These are phyloP conservation scores for Liriodendron chinense DNA, from an alignment of 164 flowering plant species.

Conservation along the genomic window DNA sequence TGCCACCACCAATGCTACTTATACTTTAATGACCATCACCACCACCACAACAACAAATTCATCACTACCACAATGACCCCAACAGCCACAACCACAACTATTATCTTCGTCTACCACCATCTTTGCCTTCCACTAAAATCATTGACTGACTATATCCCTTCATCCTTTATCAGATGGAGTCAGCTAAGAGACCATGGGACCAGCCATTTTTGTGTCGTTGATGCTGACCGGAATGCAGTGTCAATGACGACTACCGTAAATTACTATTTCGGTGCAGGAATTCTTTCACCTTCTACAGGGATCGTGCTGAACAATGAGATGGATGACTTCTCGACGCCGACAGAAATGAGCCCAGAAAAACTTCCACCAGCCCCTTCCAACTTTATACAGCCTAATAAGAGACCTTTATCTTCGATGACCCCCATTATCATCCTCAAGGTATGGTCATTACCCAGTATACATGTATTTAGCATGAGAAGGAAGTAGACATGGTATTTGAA, in stretches of 20 bases:
- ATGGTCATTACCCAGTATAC: not conserved
- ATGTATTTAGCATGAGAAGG: not conserved
- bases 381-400: slow-evolving; percentile 72
- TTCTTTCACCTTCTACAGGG: slow-evolving; percentile 85
- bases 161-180: slow-evolving; percentile 55
- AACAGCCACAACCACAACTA: too few species aligned
- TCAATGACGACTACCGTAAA: slow-evolving; percentile 90
- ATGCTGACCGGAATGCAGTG: slow-evolving; percentile 81
- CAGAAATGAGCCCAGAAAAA: slow-evolving; percentile 44
- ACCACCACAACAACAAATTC: not conserved
- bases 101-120: not conserved
- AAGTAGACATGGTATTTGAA: too few species aligned
- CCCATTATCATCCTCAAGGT: slow-evolving; percentile 84
- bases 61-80: too few species aligned
- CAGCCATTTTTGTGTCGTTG: slow-evolving; percentile 89
- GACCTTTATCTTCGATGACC: slow-evolving; percentile 94
- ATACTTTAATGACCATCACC: too few species aligned
- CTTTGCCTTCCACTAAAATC: not conserved
- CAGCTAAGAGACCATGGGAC: slow-evolving; percentile 90
- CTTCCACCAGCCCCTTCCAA: slow-evolving; percentile 93
- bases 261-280: slow-evolving; percentile 60
- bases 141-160: not conserved
- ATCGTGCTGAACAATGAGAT: slow-evolving; percentile 89
- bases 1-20: too few species aligned
- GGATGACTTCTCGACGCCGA: slow-evolving; percentile 87